phyloP scores from a whole-genome alignment of 495 filamentous ascomycete species.

The Jackrogersella minutella region DNA sequence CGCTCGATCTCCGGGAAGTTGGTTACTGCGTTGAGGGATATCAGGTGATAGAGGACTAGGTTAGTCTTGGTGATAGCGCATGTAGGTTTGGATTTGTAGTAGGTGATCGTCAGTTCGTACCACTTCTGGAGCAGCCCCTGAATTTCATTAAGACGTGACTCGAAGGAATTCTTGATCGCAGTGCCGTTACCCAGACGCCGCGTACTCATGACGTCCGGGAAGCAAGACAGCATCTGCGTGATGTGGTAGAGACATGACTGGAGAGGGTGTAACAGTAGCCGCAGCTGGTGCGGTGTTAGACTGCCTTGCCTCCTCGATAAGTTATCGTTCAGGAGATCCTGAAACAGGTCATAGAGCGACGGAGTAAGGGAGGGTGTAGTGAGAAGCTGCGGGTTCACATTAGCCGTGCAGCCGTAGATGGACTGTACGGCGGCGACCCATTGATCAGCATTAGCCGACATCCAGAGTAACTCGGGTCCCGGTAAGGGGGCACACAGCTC shows the following conservation, averaged over 20 bases:
- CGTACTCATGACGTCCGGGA: conserved; percentile 46
- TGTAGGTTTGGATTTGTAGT: conserved; percentile 46
- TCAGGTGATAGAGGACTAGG: conserved; percentile 70
- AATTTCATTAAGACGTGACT: conserved; percentile 61
- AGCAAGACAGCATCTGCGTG: conserved; percentile 57
- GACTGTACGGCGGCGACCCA: conserved; percentile 62
- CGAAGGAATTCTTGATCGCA: conserved; percentile 60
- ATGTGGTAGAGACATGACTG: conserved; percentile 60
- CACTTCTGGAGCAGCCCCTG: conserved; percentile 64
- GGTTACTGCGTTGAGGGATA: conserved; percentile 65
- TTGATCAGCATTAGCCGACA: conserved; percentile 48
- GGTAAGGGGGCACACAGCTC: conserved; percentile 67
- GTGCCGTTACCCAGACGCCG: conserved; percentile 47
- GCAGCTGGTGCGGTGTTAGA: conserved; percentile 57
- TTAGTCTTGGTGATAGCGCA: conserved; percentile 59
- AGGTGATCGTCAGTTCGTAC: conserved; percentile 59
- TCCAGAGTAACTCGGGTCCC: conserved; percentile 62
- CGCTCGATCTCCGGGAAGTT: conserved; percentile 68
- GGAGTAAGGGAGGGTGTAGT: conserved; percentile 52
- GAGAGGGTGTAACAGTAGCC: conserved; percentile 61
- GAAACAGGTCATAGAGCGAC: conserved; percentile 66
- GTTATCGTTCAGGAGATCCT: conserved; percentile 59
- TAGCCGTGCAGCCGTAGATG: conserved; percentile 50
- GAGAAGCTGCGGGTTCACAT: conserved; percentile 49
- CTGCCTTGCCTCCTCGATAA: conserved; percentile 42